phyloP scores from a whole-genome alignment of 345 rosid species.

The Microcos paniculata region DNA sequence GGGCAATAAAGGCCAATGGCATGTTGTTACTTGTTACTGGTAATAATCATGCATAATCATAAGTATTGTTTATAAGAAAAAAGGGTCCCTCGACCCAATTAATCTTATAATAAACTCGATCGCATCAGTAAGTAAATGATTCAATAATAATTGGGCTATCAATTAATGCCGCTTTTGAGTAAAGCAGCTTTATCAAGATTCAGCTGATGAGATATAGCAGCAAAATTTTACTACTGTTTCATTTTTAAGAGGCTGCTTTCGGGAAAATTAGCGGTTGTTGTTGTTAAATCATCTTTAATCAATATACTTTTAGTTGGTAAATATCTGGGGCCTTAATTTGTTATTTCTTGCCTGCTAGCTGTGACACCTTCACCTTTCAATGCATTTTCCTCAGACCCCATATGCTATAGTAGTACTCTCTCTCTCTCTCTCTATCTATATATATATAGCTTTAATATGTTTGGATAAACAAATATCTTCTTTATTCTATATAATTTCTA shows the following conservation, averaged over 20 bases:
- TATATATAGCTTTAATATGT: too few relatives aligned
- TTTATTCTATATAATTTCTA: too few relatives aligned
- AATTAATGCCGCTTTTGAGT: constrained; percentile 22
- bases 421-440: too few relatives aligned
- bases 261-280: constrained; percentile 15
- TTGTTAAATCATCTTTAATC: constrained; percentile 36
- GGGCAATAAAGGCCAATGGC: too few relatives aligned
- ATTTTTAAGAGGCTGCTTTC: constrained; percentile 18
- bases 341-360: background rate
- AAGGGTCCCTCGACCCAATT: constrained; percentile 2
- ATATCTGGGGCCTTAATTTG: constrained; percentile 23
- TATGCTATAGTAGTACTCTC: background rate
- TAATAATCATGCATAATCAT: too few relatives aligned
- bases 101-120: background rate
- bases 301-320: constrained; percentile 19
- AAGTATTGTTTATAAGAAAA: background rate
- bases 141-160: constrained; percentile 28
- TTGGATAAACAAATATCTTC: too few relatives aligned
- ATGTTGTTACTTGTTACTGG: too few relatives aligned
- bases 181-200: constrained; percentile 26
- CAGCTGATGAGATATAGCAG: background rate
- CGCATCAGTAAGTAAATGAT: constrained; percentile 18
- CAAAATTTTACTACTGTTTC: background rate
- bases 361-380: background rate
- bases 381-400: background rate